A percentile compares a stretch with the other conserved stretches of the same genome.
phyloP scores from a whole-genome alignment of 352 stramenopile species.

The Globisporangium heterothallicum region DNA sequence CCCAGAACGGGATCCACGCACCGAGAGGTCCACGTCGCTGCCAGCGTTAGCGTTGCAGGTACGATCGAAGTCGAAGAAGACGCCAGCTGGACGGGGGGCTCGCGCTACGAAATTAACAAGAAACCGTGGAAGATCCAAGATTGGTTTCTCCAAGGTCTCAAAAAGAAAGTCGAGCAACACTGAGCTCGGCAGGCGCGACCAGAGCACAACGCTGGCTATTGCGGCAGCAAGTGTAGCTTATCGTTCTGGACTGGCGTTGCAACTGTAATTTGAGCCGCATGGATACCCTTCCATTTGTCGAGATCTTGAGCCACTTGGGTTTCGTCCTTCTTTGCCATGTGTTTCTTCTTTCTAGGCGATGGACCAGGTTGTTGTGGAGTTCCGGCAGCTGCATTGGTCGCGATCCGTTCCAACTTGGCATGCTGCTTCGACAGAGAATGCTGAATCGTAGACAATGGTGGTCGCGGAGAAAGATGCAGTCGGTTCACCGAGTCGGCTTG shows the following conservation, averaged over 20 bases:
- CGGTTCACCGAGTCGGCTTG: constrained; percentile 50
- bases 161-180: constrained; percentile 25
- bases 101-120: constrained; percentile 26
- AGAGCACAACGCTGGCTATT: too few species aligned
- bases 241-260: not conserved
- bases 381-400: too few species aligned
- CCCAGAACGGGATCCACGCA: not conserved
- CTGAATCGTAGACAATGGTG: constrained; percentile 10
- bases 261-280: not conserved
- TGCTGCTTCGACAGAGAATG: constrained; percentile 23
- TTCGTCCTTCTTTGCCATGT: not conserved
- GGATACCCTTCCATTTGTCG: not conserved
- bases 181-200: too few species aligned
- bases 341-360: not conserved
- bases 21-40: not conserved
- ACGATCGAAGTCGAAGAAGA: not conserved
- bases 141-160: constrained; percentile 36
- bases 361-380: constrained; percentile 11
- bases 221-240: not conserved
- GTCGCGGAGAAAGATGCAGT: constrained; percentile 29
- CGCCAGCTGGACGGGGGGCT: constrained; percentile 19
- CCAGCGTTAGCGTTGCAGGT: not conserved
- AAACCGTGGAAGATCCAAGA: constrained; percentile 42
- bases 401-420: constrained; percentile 3
- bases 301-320: not conserved